These are phyloP conservation scores for Grifola frondosa DNA, from an alignment of 1,284 basidiomycete species.

Conservation along the genomic window DNA sequence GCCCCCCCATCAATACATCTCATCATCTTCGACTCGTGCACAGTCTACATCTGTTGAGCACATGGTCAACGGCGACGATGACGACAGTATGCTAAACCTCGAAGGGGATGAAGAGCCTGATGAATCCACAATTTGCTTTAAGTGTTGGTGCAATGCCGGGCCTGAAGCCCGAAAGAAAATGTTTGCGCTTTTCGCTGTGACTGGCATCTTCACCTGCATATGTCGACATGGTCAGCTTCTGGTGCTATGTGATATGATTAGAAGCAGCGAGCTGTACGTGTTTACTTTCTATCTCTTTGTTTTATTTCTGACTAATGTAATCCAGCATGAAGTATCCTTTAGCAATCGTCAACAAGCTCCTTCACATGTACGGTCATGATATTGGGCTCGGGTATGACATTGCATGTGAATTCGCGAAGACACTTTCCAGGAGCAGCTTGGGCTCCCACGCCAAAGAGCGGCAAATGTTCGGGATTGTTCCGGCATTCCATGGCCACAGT, in stretches of 20 bases:
- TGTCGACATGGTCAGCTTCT: constrained; percentile 37
- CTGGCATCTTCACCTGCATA: constrained; percentile 33
- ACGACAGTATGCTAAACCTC: neutral
- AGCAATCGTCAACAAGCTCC: constrained; percentile 25
- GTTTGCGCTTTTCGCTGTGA: constrained; percentile 32
- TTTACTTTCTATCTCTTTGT: neutral
- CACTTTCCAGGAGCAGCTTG: constrained; percentile 27
- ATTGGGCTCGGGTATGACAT: constrained; percentile 36
- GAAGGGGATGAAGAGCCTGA: neutral
- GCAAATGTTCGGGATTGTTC: constrained; percentile 16
- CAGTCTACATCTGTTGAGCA: too few species aligned
- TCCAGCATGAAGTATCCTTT: constrained; percentile 37
- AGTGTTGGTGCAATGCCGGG: constrained; percentile 20
- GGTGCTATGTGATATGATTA: constrained; percentile 35
- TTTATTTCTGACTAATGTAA: constrained; percentile 2
- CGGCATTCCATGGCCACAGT: constrained; percentile 35
- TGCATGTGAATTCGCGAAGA: constrained; percentile 31
- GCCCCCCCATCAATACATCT: too few species aligned
- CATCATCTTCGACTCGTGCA: too few species aligned
- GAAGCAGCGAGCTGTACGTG: constrained; percentile 35
- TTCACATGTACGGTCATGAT: constrained; percentile 22
- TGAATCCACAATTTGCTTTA: constrained; percentile 9
- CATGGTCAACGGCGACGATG: too few species aligned
- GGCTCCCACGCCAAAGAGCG: constrained; percentile 7
- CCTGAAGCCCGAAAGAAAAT: constrained; percentile 29